Base-by-base conservation (phyloP, 257 asterid genomes). In the Solanum paucissectum region DNA sequence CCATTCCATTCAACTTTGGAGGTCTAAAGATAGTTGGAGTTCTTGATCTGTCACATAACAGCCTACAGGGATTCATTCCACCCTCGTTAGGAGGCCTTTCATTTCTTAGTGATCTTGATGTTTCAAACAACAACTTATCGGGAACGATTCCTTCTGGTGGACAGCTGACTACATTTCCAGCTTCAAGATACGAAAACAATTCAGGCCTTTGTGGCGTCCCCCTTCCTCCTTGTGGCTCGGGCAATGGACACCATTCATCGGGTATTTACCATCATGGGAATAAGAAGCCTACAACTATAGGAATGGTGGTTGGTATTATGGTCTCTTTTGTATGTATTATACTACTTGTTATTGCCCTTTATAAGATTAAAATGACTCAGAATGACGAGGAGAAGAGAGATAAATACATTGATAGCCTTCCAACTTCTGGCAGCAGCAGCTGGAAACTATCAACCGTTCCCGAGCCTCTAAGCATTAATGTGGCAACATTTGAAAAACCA, bases 121-220 rank as follows among this genome's bases (percentile, higher is more conserved):
- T 97, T 69, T 97, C 99, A 1, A 97, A 97, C 91, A 97, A 97
- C 83, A 89, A 93, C 87, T 95, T 97, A 7, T 89, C 96, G 0
- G 99, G 99, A 25, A 16, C 87, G 3, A 92, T 97, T 52, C 99
- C 99, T 21, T 90, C 97, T 0, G 94, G 96, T 10, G 99, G 98
- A 23, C 99, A 96, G 89, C 90, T 97, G 66, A 95, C 97, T 16
- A 97, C 99, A 25, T 96, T 97, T 87, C 98, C 99, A 0, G 33
- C 98, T 23, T 83, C 95, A 5, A 93, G 99, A 88, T 97, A 95
- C 12, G 96, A 92, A 52, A 94, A 97, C 89, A 97, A 97, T 52
- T 85, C 99, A 4, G 96, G 91, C 91, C 99, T 97, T 6, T 97
- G 99, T 86, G 99, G 99, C 27, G 94, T 95, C 25, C 99, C 99